These are phyloP conservation scores for Dictyostelium discoideum DNA, from an alignment of 78 protist genomes.

Conservation along the genomic window DNA sequence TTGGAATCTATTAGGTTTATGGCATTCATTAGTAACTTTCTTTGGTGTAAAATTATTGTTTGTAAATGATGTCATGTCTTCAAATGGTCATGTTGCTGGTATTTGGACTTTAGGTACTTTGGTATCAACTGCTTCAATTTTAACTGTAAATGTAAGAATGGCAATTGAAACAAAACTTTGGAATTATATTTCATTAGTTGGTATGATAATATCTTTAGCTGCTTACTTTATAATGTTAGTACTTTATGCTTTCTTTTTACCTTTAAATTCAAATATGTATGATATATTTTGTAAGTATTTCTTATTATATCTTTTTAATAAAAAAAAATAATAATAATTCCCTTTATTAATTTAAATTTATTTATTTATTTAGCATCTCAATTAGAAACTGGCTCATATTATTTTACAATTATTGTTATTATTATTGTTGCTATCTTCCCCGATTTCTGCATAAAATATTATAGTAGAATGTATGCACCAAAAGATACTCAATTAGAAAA, in stretches of 20 bases:
- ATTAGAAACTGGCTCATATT: conserved; percentile 18
- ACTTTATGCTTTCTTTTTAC: conserved; percentile 33
- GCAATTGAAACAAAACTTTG: conserved; percentile 69
- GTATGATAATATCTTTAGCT: conserved; percentile 23
- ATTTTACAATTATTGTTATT: conserved; percentile 19
- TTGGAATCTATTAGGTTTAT: conserved; percentile 74
- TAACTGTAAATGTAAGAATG: conserved; percentile 47
- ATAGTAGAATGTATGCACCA: conserved; percentile 52
- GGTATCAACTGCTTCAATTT: conserved; percentile 40
- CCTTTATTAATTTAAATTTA: neutral
- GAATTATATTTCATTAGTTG: conserved; percentile 5
- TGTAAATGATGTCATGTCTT: conserved; percentile 42
- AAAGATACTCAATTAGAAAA: conserved; percentile 52
- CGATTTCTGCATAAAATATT: conserved; percentile 56
- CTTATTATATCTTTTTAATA: no score
- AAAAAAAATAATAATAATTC: no score
- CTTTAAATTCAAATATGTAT: conserved; percentile 64
- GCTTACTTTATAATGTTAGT: conserved; percentile 46
- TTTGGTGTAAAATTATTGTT: conserved; percentile 61
- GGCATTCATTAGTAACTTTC: conserved; percentile 60
- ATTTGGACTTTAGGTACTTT: conserved; percentile 76
- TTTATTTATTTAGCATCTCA: conserved; percentile 13
- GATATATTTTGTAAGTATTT: conserved; percentile 63
- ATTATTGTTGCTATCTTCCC: conserved; percentile 49
- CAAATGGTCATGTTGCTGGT: conserved; percentile 55